These are phyloP conservation scores for Psilocybe mexicana DNA, from an alignment of 1,284 basidiomycete genomes.

Conservation along the genomic window DNA sequence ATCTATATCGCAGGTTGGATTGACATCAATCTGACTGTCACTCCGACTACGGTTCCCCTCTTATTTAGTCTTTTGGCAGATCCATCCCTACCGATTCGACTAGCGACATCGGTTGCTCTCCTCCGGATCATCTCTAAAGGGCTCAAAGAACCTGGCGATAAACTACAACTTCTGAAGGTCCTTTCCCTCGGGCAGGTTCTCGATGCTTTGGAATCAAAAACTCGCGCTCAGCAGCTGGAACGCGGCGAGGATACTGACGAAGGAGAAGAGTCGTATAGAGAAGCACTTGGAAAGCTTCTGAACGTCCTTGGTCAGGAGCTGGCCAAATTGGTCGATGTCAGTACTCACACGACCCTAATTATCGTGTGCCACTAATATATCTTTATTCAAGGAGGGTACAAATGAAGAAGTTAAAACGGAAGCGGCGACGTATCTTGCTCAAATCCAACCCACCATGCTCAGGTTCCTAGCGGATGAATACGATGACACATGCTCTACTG, in stretches of 20 bases:
- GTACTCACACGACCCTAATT: slow-evolving; percentile 28
- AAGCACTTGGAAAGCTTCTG: slow-evolving; percentile 84
- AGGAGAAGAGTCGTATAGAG: slow-evolving; percentile 84
- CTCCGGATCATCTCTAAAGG: slow-evolving; percentile 89
- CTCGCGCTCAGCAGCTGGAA: slow-evolving; percentile 65
- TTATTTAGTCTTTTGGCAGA: slow-evolving; percentile 89
- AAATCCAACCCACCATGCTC: slow-evolving; percentile 81
- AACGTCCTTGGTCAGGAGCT: slow-evolving; percentile 86
- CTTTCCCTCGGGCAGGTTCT: slow-evolving; percentile 84
- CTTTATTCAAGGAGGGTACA: slow-evolving; percentile 53
- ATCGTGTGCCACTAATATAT: slow-evolving; percentile 15
- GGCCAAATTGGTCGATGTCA: slow-evolving; percentile 80
- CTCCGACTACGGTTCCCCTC: slow-evolving; percentile 84
- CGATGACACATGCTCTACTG: slow-evolving; percentile 83
- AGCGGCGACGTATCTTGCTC: slow-evolving; percentile 67
- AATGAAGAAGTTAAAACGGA: slow-evolving; percentile 66
- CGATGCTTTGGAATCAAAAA: slow-evolving; percentile 77
- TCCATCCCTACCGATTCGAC: slow-evolving; percentile 73
- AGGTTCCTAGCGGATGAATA: slow-evolving; percentile 89
- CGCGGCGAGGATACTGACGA: slow-evolving; percentile 71
- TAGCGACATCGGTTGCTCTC: slow-evolving; percentile 82
- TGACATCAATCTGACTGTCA: slow-evolving; percentile 95
- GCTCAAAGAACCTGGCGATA: slow-evolving; percentile 89
- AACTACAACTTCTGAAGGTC: slow-evolving; percentile 88
- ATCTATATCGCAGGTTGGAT: slow-evolving; percentile 82